phyloP scores from a whole-genome alignment of 2,329 filamentous ascomycete genomes.

The Trichophyton schoenleinii region DNA sequence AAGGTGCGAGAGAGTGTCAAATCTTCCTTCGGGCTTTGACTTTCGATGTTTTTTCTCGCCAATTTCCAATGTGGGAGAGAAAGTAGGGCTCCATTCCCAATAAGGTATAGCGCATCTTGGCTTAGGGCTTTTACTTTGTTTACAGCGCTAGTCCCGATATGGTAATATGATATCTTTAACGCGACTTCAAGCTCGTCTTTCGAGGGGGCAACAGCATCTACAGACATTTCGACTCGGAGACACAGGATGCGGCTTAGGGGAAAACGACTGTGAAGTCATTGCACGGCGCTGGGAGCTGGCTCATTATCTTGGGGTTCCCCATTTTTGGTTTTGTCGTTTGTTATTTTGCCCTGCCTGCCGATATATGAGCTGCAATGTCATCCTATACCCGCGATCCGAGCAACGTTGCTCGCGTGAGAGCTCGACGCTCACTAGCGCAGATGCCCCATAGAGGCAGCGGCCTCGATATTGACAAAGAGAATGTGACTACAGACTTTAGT shows the following conservation, averaged over 20 bases:
- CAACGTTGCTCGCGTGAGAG: conserved; percentile 22
- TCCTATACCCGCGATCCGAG: conserved; percentile 8
- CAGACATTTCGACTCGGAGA: background rate
- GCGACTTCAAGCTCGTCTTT: background rate
- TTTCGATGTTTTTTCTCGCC: conserved; percentile 16
- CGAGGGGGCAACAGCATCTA: background rate
- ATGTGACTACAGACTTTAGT: conserved; percentile 56
- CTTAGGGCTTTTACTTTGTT: conserved; percentile 36
- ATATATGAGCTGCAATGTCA: background rate
- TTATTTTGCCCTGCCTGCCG: background rate
- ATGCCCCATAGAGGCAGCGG: conserved; percentile 39
- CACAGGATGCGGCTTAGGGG: background rate
- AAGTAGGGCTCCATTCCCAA: conserved; percentile 12
- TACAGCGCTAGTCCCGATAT: conserved; percentile 24
- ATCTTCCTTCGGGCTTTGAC: conserved; percentile 21
- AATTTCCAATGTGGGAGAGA: conserved; percentile 26
- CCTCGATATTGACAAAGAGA: conserved; percentile 56
- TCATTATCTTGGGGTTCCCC: background rate
- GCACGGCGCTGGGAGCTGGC: background rate
- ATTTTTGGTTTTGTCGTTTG: background rate
- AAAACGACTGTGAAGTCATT: background rate
- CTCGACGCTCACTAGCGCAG: conserved; percentile 62
- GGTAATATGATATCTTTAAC: conserved; percentile 10
- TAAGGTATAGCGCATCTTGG: conserved; percentile 22
- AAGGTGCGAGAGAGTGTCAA: conserved; percentile 11